Conservation (phyloP, 2,329 filamentous ascomycete species). For the Trichoderma endophyticum region DNA sequence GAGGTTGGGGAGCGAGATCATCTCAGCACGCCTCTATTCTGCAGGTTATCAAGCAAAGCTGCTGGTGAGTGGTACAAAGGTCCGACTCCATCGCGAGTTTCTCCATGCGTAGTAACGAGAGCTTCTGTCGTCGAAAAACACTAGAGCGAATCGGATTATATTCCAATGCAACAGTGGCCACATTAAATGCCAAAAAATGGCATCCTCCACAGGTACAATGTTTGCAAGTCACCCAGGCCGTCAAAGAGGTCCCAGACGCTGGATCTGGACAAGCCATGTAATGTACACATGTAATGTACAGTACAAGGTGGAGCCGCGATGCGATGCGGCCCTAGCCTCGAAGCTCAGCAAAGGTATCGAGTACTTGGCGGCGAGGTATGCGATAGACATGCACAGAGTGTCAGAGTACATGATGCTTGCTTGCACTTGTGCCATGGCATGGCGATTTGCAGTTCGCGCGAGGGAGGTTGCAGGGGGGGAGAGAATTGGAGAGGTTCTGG, state of each 20-base stretch:
- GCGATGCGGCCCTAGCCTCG: conserved; percentile 14
- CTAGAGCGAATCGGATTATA: conserved; percentile 13
- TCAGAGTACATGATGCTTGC: neutral
- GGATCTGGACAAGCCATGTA: conserved; percentile 8
- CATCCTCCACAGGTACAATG: conserved; percentile 16
- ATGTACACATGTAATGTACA: neutral
- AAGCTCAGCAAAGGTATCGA: conserved; percentile 8
- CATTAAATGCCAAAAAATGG: conserved; percentile 1
- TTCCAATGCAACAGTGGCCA: conserved; percentile 4
- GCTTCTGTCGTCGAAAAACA: neutral
- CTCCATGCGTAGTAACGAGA: neutral
- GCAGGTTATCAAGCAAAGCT: neutral
- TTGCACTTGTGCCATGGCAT: neutral
- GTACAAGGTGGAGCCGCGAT: conserved; percentile 15
- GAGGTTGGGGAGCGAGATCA: neutral
- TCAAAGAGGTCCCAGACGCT: neutral
- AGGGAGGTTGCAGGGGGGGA: conserved; percentile 1
- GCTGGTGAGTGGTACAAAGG: neutral
- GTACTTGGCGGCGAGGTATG: conserved; percentile 10
- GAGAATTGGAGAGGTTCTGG: neutral
- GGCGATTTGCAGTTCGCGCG: conserved; percentile 12
- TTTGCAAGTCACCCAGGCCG: conserved; percentile 5
- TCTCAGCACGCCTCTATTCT: neutral
- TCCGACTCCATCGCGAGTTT: neutral
- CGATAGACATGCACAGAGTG: neutral